Evolutionary conservation across 2,329 filamentous ascomycete species (phyloP).

Genomic region (Ascochyta viciae-villosae): DNA sequence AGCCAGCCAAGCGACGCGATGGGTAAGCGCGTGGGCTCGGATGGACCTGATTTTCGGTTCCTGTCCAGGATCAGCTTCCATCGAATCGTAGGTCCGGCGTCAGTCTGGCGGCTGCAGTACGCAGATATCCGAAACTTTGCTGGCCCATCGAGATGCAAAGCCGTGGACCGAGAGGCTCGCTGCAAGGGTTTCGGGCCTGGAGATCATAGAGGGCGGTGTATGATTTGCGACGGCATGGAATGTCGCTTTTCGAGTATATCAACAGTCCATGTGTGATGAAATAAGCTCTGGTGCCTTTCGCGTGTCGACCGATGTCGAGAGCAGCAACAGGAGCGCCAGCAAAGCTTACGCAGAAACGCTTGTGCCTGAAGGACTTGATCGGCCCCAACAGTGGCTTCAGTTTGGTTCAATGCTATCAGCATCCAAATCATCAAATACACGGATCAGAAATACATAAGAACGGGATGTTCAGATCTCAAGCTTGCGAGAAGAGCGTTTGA

Average conservation of each 20-base stretch:
- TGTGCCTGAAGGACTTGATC: background rate
- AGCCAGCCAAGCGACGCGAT: conserved; percentile 2
- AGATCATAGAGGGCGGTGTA: background rate
- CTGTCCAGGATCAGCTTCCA: background rate
- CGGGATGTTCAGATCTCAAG: too few species aligned
- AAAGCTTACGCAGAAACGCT: conserved; percentile 11
- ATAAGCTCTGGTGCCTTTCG: background rate
- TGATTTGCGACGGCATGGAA: background rate
- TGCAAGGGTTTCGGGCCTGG: background rate
- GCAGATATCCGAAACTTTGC: background rate
- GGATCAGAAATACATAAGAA: background rate
- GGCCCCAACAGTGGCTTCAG: background rate
- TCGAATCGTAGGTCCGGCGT: background rate
- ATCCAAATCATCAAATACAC: background rate
- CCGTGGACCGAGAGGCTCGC: background rate
- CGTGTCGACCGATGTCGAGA: background rate
- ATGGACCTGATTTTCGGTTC: conserved; percentile 1
- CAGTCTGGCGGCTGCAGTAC: background rate
- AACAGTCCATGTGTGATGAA: background rate
- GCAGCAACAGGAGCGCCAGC: background rate
- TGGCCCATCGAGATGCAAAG: too few species aligned
- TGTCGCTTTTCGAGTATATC: background rate
- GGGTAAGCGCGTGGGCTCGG: conserved; percentile 2
- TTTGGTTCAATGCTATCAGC: background rate
- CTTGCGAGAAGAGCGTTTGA: too few species aligned